phyloP scores from a whole-genome alignment of 2,329 filamentous ascomycete genomes.

The Paraphoma chrysanthemicola region DNA sequence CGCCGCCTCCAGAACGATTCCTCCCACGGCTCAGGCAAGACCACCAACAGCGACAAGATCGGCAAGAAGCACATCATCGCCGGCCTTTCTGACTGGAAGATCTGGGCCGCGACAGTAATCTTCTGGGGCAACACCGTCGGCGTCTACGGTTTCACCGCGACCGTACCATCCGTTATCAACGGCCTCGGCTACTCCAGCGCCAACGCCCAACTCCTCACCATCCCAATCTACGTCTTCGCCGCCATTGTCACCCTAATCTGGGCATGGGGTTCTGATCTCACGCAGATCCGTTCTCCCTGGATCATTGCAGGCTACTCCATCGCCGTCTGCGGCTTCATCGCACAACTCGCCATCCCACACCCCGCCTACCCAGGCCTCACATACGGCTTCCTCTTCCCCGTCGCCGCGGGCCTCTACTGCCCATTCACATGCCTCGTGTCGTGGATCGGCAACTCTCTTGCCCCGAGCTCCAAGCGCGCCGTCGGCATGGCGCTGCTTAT shows the following conservation, averaged over 20 bases:
- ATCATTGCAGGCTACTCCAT: constrained; percentile 59
- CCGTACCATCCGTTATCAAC: constrained; percentile 52
- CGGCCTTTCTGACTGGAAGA: constrained; percentile 53
- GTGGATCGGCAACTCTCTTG: constrained; percentile 46
- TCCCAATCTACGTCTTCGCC: constrained; percentile 53
- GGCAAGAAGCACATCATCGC: constrained; percentile 56
- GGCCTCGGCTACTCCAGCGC: constrained; percentile 52
- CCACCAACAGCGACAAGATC: constrained; percentile 58
- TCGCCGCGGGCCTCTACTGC: constrained; percentile 45
- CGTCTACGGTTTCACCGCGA: constrained; percentile 43
- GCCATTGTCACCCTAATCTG: constrained; percentile 49
- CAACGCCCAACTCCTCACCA: constrained; percentile 51
- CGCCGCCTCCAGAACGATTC: constrained; percentile 51
- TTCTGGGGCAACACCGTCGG: constrained; percentile 48
- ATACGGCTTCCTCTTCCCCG: constrained; percentile 52
- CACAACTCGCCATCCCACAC: constrained; percentile 56
- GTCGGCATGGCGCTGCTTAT: constrained; percentile 60
- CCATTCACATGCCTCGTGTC: constrained; percentile 46
- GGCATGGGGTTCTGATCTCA: constrained; percentile 59
- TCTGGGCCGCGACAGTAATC: constrained; percentile 46
- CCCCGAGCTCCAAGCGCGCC: constrained; percentile 43
- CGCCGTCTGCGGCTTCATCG: constrained; percentile 62
- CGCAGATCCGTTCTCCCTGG: constrained; percentile 62
- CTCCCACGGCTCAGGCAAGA: constrained; percentile 52
- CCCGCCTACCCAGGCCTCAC: constrained; percentile 54